phyloP scores from a whole-genome alignment of 1,284 basidiomycete species.

The Fomitiporia mediterranea region DNA sequence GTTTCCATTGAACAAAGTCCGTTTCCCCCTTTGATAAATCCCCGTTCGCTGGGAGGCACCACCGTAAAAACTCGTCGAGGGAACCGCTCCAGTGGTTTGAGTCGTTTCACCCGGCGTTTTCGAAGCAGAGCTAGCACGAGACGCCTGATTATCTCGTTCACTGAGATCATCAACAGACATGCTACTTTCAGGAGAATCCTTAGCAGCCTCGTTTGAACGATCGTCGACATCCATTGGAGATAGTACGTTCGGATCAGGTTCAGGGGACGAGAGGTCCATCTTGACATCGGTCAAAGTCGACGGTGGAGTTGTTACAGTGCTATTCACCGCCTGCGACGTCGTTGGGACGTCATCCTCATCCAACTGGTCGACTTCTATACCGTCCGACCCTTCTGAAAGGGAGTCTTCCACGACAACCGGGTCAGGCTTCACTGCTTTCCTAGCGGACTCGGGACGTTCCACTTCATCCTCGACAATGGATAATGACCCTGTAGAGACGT shows the following conservation, averaged over 20 bases:
- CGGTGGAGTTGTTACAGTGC: not conserved
- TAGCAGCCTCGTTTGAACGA: not conserved
- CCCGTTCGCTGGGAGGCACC: not conserved
- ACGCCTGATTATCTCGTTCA: not conserved
- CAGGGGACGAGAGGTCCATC: not conserved
- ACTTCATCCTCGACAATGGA: not conserved
- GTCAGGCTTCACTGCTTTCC: slow-evolving; percentile 6
- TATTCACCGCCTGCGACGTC: not conserved
- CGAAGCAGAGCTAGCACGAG: not conserved
- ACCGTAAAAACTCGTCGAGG: slow-evolving; percentile 7
- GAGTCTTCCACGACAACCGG: not conserved
- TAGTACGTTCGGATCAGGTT: not conserved
- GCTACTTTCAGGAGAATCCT: not conserved
- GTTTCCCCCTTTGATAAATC: not conserved
- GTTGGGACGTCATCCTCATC: slow-evolving; percentile 6
- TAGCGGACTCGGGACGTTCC: no score
- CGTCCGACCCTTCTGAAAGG: slow-evolving; percentile 1
- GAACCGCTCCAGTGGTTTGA: not conserved
- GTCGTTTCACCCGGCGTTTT: not conserved
- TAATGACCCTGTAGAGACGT: not conserved
- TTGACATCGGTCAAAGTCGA: not conserved
- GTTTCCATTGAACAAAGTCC: not conserved
- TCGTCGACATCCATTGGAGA: not conserved
- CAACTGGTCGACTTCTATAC: slow-evolving; percentile 10
- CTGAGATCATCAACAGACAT: not conserved